Evolutionary conservation across 257 asterid genomes (phyloP).

Genomic region (Scutellaria barbata): DNA sequence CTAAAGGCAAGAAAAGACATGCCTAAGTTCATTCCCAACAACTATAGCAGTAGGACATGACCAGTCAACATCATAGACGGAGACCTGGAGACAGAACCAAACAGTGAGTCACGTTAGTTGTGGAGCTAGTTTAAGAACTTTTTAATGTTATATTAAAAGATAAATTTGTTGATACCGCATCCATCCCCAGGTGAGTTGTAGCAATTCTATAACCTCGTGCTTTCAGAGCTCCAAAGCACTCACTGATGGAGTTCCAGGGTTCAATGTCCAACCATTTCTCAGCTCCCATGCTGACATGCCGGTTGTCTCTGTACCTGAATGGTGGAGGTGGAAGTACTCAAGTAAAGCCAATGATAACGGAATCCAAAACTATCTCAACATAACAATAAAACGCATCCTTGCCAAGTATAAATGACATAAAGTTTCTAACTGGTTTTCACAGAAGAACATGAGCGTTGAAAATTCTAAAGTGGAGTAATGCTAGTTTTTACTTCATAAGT

Average conservation of each 20-base stretch:
- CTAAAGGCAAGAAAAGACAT: constrained; percentile 23
- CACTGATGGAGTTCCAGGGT: constrained; percentile 76
- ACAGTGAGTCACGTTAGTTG: neutral
- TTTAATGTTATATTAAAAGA: constrained; percentile 1
- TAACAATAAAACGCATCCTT: neutral
- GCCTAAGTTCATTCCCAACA: constrained; percentile 90
- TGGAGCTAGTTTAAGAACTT: neutral
- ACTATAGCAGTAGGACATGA: constrained; percentile 90
- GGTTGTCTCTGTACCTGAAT: constrained; percentile 83
- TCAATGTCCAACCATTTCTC: constrained; percentile 99
- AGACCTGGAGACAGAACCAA: constrained; percentile 60
- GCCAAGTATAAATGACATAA: neutral
- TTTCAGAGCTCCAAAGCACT: constrained; percentile 75
- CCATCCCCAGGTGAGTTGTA: constrained; percentile 74
- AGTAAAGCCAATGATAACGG: constrained; percentile 11
- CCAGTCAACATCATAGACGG: constrained; percentile 91
- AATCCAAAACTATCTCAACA: neutral
- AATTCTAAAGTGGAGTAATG: neutral
- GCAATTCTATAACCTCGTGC: constrained; percentile 96
- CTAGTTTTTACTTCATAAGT: neutral
- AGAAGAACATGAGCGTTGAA: neutral
- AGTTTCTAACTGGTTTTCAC: constrained; percentile 13
- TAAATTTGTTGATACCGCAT: constrained; percentile 52
- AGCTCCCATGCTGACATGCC: constrained; percentile 99
- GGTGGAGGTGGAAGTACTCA: neutral